phyloP scores from a whole-genome alignment of 1,284 basidiomycete genomes.

The Puccinia triticina region DNA sequence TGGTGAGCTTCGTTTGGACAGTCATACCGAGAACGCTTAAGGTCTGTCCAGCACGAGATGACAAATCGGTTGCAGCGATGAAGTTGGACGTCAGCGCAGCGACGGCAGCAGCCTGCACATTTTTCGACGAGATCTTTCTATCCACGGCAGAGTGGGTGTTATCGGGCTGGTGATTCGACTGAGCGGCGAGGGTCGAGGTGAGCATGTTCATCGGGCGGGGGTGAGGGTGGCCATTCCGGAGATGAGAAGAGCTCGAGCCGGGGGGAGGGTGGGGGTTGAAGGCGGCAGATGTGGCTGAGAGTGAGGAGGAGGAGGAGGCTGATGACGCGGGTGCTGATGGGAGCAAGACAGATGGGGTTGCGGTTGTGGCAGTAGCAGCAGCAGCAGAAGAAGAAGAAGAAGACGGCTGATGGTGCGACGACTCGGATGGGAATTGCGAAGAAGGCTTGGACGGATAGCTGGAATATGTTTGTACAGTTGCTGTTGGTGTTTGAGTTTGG shows the following conservation, averaged over 20 bases:
- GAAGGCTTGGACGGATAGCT: neutral
- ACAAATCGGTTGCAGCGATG: conserved; percentile 40
- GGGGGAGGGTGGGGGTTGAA: neutral
- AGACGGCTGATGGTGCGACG: neutral
- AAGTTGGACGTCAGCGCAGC: conserved; percentile 45
- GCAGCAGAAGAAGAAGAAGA: neutral
- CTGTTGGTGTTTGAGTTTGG: too few relatives aligned
- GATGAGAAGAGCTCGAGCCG: neutral
- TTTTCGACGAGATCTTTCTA: conserved; percentile 17
- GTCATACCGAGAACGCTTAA: conserved; percentile 37
- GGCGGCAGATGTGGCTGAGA: neutral
- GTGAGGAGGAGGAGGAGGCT: neutral
- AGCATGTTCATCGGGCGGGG: conserved; percentile 19
- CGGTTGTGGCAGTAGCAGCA: neutral
- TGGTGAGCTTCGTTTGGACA: conserved; percentile 38
- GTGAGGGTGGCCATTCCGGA: too few relatives aligned
- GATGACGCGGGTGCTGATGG: neutral
- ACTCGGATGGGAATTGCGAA: neutral
- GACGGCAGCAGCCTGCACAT: conserved; percentile 51
- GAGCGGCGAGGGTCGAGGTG: conserved; percentile 3
- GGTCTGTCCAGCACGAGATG: conserved; percentile 27
- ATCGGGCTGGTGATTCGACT: neutral
- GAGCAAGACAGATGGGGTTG: neutral
- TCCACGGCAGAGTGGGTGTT: neutral
- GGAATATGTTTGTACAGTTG: too few relatives aligned